Percentiles rank a stretch among this genome's conserved stretches.
phyloP scores from a whole-genome alignment of 129 eudicot species.

The Flaveria sonorensis region DNA sequence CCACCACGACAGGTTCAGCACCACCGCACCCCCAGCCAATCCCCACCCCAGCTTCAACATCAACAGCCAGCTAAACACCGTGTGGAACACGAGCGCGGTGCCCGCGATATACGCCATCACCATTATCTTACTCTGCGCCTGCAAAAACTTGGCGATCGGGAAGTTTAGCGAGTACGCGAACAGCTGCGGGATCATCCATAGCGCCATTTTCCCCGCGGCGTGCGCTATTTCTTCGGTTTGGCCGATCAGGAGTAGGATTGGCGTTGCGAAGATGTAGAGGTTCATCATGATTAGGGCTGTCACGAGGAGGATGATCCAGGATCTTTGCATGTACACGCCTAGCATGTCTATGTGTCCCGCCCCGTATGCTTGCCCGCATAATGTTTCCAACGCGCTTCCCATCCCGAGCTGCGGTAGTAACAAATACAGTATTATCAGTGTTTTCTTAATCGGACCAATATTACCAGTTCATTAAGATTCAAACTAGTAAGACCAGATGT shows the following conservation, averaged over 20 bases:
- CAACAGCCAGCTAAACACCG: slow-evolving; percentile 42
- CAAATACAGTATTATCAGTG: neutral
- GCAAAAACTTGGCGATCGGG: slow-evolving; percentile 54
- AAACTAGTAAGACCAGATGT: no score
- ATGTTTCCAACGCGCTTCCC: slow-evolving; percentile 66
- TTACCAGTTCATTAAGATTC: no score
- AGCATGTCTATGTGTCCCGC: slow-evolving; percentile 59
- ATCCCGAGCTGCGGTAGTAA: slow-evolving; percentile 41
- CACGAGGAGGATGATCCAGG: slow-evolving; percentile 49
- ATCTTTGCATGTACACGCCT: slow-evolving; percentile 62
- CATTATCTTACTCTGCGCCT: slow-evolving; percentile 51
- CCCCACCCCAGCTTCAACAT: slow-evolving; percentile 46
- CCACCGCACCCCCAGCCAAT: slow-evolving; percentile 44
- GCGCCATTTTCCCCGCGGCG: slow-evolving; percentile 41
- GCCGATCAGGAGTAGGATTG: slow-evolving; percentile 43
- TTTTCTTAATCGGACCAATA: no score
- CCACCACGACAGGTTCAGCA: slow-evolving; percentile 54
- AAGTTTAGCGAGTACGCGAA: slow-evolving; percentile 46
- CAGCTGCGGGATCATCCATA: slow-evolving; percentile 51
- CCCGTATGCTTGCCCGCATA: slow-evolving; percentile 72
- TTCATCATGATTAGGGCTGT: slow-evolving; percentile 33
- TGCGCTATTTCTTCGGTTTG: slow-evolving; percentile 49
- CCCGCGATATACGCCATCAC: slow-evolving; percentile 43
- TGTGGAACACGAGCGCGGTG: slow-evolving; percentile 32
- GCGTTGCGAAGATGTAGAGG: slow-evolving; percentile 54